Base-by-base conservation (phyloP, 164 flowering plant genomes). In the Warburgia ugandensis region DNA sequence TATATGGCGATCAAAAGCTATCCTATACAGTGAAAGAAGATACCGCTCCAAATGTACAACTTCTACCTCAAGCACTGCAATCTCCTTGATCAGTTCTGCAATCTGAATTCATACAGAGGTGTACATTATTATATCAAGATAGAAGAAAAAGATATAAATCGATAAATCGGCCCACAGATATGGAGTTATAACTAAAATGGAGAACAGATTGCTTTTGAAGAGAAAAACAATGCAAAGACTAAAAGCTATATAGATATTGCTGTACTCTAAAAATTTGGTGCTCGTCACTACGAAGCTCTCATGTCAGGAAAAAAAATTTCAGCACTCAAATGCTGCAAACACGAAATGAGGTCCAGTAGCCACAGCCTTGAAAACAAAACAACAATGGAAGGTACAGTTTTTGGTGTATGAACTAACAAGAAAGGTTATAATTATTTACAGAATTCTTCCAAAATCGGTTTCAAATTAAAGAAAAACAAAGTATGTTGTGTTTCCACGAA, bases 11-110 rank as follows among this genome's bases (percentile, higher is more conserved):
- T 65, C 55, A 52, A 78, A 72, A 54, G 79, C 69, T 25, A 50
- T 63, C 26, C 74, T 64, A 54, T 78, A 78, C 1, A 78, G 67
- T 17, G 78, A 71, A 41, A 78, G 79, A 49, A 78, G 75, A 60
- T 70, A 55, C 13, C 58, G 72, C 35, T 78, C 84, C 70, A 78
- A 61, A 54, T 57, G 62, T 50, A 72, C 25, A 36, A 79, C 67
- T 59, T 79, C 74, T 31, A 44, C 30, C 65, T 79, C 84, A 51
- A 79, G 72, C 1, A 44, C 29, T 3, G 69, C 68, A 52, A 79
- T 76, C 61, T 76, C 79, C 52, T 66, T 45, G 47, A 55, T 56
- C 49, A 78, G 61, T 33, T 76, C 71, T 21, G 44, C 64, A 55
- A 62, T 38, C 76, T 78, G 71, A 64, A 71, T 51, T 33, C 45